phyloP scores from a whole-genome alignment of 352 stramenopile genomes.

The Paralagenidium karlingii region DNA sequence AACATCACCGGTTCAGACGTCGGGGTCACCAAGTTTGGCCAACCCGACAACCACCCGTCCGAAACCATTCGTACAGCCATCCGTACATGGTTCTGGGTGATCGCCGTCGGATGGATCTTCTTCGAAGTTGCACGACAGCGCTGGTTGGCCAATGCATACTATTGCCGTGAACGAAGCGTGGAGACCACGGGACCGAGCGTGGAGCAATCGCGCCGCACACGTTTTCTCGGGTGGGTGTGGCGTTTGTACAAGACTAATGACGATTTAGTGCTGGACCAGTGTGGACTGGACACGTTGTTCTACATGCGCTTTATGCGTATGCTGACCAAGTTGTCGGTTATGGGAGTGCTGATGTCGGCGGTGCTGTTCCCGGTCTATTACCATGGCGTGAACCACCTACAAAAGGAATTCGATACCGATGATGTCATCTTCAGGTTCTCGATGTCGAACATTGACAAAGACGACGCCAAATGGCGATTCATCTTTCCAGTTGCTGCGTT shows the following conservation, averaged over 20 bases:
- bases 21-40: neutral
- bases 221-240: slow-evolving; percentile 38
- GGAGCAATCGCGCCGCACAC: slow-evolving; percentile 14
- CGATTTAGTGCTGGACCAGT: slow-evolving; percentile 51
- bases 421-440: slow-evolving; percentile 52
- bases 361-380: slow-evolving; percentile 75
- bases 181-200: slow-evolving; percentile 40
- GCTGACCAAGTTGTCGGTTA: slow-evolving; percentile 51
- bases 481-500: slow-evolving; percentile 50
- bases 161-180: slow-evolving; percentile 44
- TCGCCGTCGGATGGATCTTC: slow-evolving; percentile 45
- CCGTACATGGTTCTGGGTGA: slow-evolving; percentile 38
- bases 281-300: slow-evolving; percentile 71
- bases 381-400: slow-evolving; percentile 16
- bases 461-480: slow-evolving; percentile 36
- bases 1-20: neutral
- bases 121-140: slow-evolving; percentile 54
- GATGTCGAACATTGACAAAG: slow-evolving; percentile 41
- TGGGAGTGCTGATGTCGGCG: slow-evolving; percentile 40
- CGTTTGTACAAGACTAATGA: slow-evolving; percentile 45
- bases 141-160: slow-evolving; percentile 40
- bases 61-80: slow-evolving; percentile 52
- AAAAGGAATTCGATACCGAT: slow-evolving; percentile 10
- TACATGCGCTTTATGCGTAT: slow-evolving; percentile 63
- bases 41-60: slow-evolving; percentile 41